phyloP scores from a whole-genome alignment of 2,329 filamentous ascomycete species.

The Exophiala aquamarina region DNA sequence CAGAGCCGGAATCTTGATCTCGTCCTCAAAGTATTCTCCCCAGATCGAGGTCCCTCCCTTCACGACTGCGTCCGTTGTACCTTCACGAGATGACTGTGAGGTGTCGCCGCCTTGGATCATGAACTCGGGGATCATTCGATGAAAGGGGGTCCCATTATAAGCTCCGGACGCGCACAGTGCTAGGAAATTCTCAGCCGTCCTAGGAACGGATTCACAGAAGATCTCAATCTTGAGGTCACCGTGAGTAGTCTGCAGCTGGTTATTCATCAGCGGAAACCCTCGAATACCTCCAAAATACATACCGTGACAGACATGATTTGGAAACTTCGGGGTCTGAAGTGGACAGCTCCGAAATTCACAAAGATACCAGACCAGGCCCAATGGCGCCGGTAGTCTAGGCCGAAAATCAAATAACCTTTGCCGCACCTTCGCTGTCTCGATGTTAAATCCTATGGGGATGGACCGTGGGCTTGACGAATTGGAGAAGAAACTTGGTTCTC shows the following conservation, averaged over 20 bases:
- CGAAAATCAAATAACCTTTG: too few relatives aligned
- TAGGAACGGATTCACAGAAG: constrained; percentile 92
- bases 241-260: constrained; percentile 74
- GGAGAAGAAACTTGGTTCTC: too few relatives aligned
- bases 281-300: too few relatives aligned
- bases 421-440: too few relatives aligned
- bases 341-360: too few relatives aligned
- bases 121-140: constrained; percentile 63
- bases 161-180: constrained; percentile 62
- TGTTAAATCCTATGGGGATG: too few relatives aligned
- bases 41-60: constrained; percentile 61
- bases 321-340: too few relatives aligned
- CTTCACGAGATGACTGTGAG: constrained; percentile 40
- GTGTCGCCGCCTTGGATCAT: constrained; percentile 64
- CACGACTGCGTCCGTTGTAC: constrained; percentile 44
- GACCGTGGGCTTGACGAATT: too few relatives aligned
- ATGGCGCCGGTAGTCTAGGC: too few relatives aligned
- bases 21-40: constrained; percentile 58
- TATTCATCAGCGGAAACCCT: too few relatives aligned
- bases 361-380: too few relatives aligned
- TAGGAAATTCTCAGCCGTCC: constrained; percentile 80
- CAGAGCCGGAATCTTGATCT: constrained; percentile 58
- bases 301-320: constrained; percentile 29
- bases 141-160: constrained; percentile 63
- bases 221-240: constrained; percentile 94